A percentile compares a stretch with the other conserved stretches of the same genome.
These are phyloP conservation scores for Backusella sp. DNA, from an alignment of 192 early-diverging fungal genomes.

Conservation along the genomic window DNA sequence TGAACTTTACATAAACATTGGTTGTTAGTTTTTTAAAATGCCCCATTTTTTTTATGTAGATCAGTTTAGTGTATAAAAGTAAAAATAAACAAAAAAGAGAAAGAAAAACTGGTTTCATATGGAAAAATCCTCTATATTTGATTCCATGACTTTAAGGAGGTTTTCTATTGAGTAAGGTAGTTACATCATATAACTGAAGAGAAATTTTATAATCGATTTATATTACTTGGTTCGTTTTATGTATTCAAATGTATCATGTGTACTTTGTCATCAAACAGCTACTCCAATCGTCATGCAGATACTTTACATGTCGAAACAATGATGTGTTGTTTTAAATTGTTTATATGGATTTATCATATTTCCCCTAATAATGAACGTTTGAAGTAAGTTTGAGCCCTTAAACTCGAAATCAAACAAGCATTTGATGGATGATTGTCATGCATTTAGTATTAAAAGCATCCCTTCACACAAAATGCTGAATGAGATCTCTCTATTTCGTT, in stretches of 20 bases:
- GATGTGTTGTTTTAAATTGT: too few species aligned
- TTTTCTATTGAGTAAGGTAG: too few species aligned
- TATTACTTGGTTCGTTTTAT: neutral
- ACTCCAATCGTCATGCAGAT: neutral
- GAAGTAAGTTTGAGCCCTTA: too few species aligned
- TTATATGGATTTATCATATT: too few species aligned
- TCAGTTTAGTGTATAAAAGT: neutral
- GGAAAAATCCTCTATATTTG: neutral
- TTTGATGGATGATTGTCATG: too few species aligned
- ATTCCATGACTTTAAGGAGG: neutral
- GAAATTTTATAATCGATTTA: neutral
- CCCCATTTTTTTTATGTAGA: neutral
- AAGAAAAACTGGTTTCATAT: neutral
- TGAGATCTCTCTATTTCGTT: too few species aligned
- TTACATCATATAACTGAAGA: neutral
- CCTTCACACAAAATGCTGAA: too few species aligned
- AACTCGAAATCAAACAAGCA: too few species aligned
- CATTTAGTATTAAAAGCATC: too few species aligned
- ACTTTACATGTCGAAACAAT: too few species aligned
- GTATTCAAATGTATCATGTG: neutral
- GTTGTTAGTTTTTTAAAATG: constrained; percentile 4
- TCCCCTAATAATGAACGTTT: too few species aligned
- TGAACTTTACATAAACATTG: constrained; percentile 7
- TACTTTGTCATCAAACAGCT: neutral
- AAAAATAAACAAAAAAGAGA: neutral